Evolutionary conservation across 1,284 basidiomycete species (phyloP).

Genomic region (Ganoderma lingzhi): DNA sequence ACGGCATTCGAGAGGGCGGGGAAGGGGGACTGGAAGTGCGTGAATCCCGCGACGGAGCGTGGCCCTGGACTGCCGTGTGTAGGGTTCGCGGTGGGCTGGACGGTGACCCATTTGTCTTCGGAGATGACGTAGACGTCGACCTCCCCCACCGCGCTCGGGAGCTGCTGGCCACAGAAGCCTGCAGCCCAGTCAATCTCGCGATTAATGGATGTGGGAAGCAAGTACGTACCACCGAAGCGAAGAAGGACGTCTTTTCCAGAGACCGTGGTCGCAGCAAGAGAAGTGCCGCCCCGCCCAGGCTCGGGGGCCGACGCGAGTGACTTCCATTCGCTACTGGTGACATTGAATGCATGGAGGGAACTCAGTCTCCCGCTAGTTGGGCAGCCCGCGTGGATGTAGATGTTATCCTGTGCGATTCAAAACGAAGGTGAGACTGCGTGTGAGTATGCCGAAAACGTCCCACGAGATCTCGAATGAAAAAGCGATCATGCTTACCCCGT

Average conservation of each 20-base stretch:
- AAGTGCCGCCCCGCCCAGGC: conserved; percentile 48
- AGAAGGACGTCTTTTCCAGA: conserved; percentile 33
- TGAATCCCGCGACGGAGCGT: conserved; percentile 41
- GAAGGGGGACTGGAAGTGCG: conserved; percentile 28
- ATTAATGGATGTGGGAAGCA: neutral
- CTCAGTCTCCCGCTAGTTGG: conserved; percentile 45
- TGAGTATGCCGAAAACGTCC: no score
- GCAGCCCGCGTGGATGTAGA: conserved; percentile 55
- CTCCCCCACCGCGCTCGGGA: conserved; percentile 36
- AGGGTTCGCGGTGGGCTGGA: conserved; percentile 32
- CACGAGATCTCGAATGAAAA: conserved; percentile 1
- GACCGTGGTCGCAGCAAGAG: conserved; percentile 36
- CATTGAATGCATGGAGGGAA: conserved; percentile 47
- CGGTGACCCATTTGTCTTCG: conserved; percentile 36
- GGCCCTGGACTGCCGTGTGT: conserved; percentile 37
- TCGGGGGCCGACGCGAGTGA: conserved; percentile 46
- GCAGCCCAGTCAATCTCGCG: neutral
- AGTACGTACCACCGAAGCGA: conserved; percentile 28
- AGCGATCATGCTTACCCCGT: conserved; percentile 29
- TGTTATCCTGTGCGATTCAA: conserved; percentile 37
- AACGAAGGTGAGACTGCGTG: neutral
- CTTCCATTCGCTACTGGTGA: conserved; percentile 43
- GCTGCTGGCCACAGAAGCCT: conserved; percentile 45
- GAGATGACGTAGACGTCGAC: conserved; percentile 42
- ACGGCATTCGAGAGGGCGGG: conserved; percentile 28